A percentile compares a stretch with the other conserved stretches of the same genome.
phyloP scores from a whole-genome alignment of 169 alveolate species.

The Fabrea salina region DNA sequence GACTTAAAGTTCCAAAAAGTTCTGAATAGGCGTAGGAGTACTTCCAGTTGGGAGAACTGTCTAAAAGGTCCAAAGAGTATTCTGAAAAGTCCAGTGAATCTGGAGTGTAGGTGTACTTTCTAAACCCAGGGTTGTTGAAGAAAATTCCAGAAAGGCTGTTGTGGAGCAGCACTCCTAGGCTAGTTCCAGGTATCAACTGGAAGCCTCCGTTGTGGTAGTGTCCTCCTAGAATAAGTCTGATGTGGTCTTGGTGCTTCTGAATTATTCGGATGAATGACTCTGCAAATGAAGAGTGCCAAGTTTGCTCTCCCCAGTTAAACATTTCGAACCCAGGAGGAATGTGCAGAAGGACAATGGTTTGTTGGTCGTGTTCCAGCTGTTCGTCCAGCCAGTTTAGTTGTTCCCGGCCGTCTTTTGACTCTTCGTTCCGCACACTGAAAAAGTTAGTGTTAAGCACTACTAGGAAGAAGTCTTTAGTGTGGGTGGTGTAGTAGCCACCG shows the following conservation, averaged over 20 bases:
- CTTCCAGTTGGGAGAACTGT: no score
- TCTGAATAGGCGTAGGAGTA: no score
- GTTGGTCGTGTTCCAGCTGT: background rate
- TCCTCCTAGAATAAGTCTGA: background rate
- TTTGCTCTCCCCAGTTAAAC: background rate
- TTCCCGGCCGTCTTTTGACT: background rate
- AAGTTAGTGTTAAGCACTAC: background rate
- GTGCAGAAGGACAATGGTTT: background rate
- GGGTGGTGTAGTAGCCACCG: background rate
- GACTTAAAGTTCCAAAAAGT: no score
- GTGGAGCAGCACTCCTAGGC: background rate
- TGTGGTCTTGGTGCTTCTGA: background rate
- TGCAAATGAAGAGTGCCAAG: background rate
- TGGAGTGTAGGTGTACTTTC: no score
- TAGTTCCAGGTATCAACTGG: background rate
- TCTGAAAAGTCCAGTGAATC: no score
- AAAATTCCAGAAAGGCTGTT: background rate
- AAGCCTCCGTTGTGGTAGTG: background rate
- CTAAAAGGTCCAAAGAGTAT: no score
- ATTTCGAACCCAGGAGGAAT: slow-evolving; percentile 21
- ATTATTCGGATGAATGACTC: background rate
- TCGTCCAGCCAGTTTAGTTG: background rate
- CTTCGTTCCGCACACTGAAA: background rate
- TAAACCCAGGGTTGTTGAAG: background rate
- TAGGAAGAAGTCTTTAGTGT: background rate